phyloP scores from a whole-genome alignment of 2,329 filamentous ascomycete genomes.

The Paecilomyces variotii region DNA sequence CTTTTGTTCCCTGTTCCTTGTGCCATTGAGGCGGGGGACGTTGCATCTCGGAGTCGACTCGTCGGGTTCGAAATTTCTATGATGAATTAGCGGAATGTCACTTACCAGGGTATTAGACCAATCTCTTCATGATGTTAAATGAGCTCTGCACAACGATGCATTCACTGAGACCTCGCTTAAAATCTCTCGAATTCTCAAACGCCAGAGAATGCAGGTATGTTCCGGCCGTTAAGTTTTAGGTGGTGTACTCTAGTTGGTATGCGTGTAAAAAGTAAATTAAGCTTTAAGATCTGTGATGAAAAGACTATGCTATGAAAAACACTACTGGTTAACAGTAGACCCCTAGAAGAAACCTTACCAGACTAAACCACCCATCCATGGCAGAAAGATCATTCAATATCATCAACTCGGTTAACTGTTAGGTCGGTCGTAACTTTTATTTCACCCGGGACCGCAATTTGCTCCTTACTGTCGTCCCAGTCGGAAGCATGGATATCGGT shows the following conservation, averaged over 20 bases:
- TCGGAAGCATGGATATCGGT: constrained; percentile 2
- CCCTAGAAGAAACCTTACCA: not conserved
- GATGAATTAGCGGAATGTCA: not conserved
- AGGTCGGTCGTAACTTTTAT: constrained; percentile 4
- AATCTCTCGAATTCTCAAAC: not conserved
- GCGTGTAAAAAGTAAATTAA: not conserved
- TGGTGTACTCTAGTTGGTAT: not conserved
- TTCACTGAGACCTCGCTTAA: not conserved
- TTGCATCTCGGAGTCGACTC: not conserved
- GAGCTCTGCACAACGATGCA: not conserved
- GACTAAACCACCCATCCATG: not conserved
- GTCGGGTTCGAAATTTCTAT: not conserved
- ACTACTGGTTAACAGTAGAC: not conserved
- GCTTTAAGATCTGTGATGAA: not conserved
- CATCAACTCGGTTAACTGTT: not conserved
- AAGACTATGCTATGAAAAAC: not conserved
- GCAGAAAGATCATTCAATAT: not conserved
- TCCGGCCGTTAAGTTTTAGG: not conserved
- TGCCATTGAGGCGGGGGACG: not conserved
- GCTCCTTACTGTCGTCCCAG: not conserved
- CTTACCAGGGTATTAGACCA: not conserved
- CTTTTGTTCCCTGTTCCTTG: not conserved
- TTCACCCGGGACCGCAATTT: not conserved
- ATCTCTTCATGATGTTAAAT: not conserved
- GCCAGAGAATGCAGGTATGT: not conserved